Evolutionary conservation across 73 alveolate species (phyloP).

Genomic region (Symbiodinium pilosum): DNA sequence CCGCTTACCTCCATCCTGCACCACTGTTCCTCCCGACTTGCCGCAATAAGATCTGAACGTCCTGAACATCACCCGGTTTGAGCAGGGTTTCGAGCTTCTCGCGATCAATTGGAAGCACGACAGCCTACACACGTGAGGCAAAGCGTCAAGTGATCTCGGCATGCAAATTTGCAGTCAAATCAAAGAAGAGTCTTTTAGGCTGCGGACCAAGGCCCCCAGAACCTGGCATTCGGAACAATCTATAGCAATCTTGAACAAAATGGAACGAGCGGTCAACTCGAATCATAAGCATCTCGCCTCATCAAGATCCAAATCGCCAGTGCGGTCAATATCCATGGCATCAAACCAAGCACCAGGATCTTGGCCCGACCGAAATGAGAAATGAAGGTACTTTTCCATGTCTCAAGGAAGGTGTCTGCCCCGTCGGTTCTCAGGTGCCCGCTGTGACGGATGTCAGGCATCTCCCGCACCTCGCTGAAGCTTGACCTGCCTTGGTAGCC

Average conservation of each 20-base stretch:
- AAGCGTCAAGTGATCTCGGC: not conserved
- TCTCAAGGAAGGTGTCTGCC: not conserved
- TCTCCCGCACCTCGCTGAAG: slow-evolving; percentile 88
- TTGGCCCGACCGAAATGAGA: not conserved
- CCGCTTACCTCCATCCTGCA: not conserved
- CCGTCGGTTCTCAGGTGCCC: not conserved
- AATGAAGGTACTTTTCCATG: too few relatives aligned
- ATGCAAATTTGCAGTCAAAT: too few relatives aligned
- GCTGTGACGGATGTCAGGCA: slow-evolving; percentile 91
- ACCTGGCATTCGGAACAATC: not conserved
- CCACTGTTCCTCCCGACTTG: not conserved
- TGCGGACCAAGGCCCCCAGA: slow-evolving; percentile 33
- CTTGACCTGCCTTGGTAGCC: slow-evolving; percentile 36
- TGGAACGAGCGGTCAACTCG: too few relatives aligned
- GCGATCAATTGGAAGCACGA: slow-evolving; percentile 85
- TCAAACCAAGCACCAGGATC: slow-evolving; percentile 91
- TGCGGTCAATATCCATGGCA: slow-evolving; percentile 85
- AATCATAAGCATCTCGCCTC: slow-evolving; percentile 38
- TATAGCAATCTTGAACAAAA: too few relatives aligned
- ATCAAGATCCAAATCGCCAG: slow-evolving; percentile 68
- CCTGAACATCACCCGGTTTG: slow-evolving; percentile 22
- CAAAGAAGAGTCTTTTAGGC: not conserved
- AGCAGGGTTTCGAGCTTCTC: slow-evolving; percentile 67
- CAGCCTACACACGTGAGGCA: slow-evolving; percentile 22
- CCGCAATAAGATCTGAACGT: too few relatives aligned